Evolutionary conservation across 108 stramenopile species (phyloP).

Genomic region (Nitzschia putrida): DNA sequence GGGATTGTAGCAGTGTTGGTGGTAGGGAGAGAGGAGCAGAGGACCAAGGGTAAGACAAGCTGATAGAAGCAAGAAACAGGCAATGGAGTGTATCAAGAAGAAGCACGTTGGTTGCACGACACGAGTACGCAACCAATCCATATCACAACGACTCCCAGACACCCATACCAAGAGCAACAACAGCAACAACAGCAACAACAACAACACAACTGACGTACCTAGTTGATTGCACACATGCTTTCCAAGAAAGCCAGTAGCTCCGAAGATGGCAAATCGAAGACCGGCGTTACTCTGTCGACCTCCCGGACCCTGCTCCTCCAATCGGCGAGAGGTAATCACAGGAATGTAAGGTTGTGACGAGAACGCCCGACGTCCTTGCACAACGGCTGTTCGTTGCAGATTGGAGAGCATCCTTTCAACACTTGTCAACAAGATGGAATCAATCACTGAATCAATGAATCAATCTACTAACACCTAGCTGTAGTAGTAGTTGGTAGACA

Average conservation of each 20-base stretch:
- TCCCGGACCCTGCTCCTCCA: conserved; percentile 70
- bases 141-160: background rate
- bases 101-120: too few relatives aligned
- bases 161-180: background rate
- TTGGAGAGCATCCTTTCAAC: conserved; percentile 12
- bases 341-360: conserved; percentile 27
- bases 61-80: too few relatives aligned
- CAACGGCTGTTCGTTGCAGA: conserved; percentile 11
- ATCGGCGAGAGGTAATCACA: conserved; percentile 57
- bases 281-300: conserved; percentile 73
- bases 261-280: conserved; percentile 86
- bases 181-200: too few relatives aligned
- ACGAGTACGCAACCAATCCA: too few relatives aligned
- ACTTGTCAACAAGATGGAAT: too few relatives aligned
- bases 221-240: conserved; percentile 82
- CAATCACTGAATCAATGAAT: too few relatives aligned
- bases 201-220: conserved; percentile 45
- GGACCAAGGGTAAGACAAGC: too few relatives aligned
- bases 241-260: conserved; percentile 93
- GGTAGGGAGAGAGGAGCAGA: too few relatives aligned
- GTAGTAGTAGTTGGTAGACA: too few relatives aligned
- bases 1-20: too few relatives aligned
- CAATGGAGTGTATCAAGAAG: too few relatives aligned
- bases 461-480: too few relatives aligned
- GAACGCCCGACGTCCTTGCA: conserved; percentile 26